Conservation (phyloP, 2,329 filamentous ascomycete genomes). For the Diaporthe ilicicola region DNA sequence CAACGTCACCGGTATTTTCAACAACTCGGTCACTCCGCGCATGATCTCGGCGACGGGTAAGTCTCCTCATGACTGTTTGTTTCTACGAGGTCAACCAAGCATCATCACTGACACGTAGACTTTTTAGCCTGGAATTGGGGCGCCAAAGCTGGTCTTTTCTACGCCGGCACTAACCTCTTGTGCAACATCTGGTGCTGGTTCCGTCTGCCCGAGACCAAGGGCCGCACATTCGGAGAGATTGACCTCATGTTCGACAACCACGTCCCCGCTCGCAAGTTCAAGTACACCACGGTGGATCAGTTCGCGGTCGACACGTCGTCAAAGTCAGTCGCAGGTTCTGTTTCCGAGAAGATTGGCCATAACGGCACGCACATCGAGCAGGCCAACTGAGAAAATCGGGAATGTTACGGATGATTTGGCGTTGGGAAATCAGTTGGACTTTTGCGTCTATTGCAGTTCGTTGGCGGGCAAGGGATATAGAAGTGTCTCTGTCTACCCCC, state of each 20-base stretch:
- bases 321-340: conserved; percentile 13
- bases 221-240: conserved; percentile 34
- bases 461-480: background rate
- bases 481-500: background rate
- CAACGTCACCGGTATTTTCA: conserved; percentile 39
- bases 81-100: no score
- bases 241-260: conserved; percentile 40
- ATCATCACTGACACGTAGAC: background rate
- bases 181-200: conserved; percentile 44
- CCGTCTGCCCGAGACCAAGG: conserved; percentile 42
- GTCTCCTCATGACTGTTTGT: conserved; percentile 6
- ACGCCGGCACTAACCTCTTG: conserved; percentile 40
- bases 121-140: conserved; percentile 41
- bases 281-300: conserved; percentile 40
- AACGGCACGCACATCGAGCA: background rate
- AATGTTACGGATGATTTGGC: background rate
- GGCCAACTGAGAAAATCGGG: background rate
- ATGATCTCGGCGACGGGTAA: conserved; percentile 39
- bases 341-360: conserved; percentile 23
- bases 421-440: no score
- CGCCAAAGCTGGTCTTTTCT: conserved; percentile 42
- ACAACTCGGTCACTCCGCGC: conserved; percentile 39
- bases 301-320: conserved; percentile 1
- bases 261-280: conserved; percentile 33
- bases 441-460: background rate